A percentile compares a stretch with the other conserved stretches of the same genome.
Evolutionary conservation across 2,329 filamentous ascomycete genomes (phyloP).

Genomic region (Curvularia spicifera): DNA sequence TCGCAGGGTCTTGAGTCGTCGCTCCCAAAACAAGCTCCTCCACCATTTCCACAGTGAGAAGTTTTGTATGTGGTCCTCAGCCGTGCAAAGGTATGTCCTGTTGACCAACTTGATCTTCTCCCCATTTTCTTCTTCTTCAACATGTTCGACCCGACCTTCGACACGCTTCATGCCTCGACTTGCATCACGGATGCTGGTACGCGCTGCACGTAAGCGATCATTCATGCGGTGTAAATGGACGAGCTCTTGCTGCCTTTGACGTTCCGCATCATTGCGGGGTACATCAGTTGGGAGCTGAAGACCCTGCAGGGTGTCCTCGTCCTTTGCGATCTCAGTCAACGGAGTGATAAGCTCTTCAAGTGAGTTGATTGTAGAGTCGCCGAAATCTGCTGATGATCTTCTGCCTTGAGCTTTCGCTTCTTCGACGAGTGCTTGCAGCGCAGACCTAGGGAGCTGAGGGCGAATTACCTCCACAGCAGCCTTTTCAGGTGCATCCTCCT

Average conservation of each 20-base stretch:
- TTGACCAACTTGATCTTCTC: constrained; percentile 21
- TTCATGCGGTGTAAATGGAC: constrained; percentile 53
- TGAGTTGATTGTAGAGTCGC: constrained; percentile 57
- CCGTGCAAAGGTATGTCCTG: constrained; percentile 31
- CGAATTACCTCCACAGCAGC: constrained; percentile 13
- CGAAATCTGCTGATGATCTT: constrained; percentile 41
- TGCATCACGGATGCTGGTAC: constrained; percentile 53
- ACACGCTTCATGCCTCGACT: constrained; percentile 52
- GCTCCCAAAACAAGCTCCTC: constrained; percentile 39
- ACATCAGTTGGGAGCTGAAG: constrained; percentile 34
- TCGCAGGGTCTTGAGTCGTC: constrained; percentile 27
- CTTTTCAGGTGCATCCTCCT: constrained; percentile 8
- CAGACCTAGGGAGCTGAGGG: constrained; percentile 43
- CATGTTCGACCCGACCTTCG: constrained; percentile 50
- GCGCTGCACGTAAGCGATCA: constrained; percentile 48
- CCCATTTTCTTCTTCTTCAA: constrained; percentile 26
- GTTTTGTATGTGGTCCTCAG: constrained; percentile 12
- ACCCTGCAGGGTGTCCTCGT: constrained; percentile 46
- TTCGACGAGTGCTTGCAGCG: constrained; percentile 51
- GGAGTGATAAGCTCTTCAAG: constrained; percentile 54
- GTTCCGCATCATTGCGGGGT: constrained; percentile 51
- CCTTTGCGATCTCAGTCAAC: constrained; percentile 29
- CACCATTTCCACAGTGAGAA: constrained; percentile 32
- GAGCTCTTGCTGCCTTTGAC: constrained; percentile 52
- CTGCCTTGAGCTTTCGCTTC: constrained; percentile 42